These are phyloP conservation scores for Climacium dendroides DNA, from an alignment of 225 moss, liverwort and hornwort genomes.

Conservation along the genomic window DNA sequence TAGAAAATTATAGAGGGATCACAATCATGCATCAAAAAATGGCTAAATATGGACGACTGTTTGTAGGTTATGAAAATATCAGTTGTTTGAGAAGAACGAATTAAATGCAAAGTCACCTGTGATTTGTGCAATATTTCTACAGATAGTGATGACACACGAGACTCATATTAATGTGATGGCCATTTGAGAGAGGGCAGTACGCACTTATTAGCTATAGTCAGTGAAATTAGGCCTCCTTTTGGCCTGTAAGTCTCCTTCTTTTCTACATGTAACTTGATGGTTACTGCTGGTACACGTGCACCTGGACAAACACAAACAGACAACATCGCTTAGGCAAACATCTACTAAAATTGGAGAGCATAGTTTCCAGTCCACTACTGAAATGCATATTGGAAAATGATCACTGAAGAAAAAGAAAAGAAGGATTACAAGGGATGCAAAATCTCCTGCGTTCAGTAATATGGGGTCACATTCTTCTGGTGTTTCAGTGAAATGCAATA, in stretches of 20 bases:
- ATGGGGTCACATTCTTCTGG: neutral
- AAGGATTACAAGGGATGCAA: neutral
- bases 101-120: neutral
- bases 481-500: neutral
- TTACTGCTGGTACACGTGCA: constrained; percentile 59
- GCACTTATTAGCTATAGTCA: constrained; percentile 69
- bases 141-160: neutral
- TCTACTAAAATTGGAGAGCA: neutral
- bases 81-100: neutral
- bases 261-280: constrained; percentile 45
- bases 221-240: constrained; percentile 38
- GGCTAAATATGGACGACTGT: neutral
- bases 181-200: neutral
- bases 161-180: neutral
- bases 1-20: neutral
- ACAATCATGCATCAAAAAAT: neutral
- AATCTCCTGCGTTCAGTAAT: neutral
- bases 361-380: neutral
- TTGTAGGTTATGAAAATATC: neutral
- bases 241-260: constrained; percentile 58
- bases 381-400: neutral
- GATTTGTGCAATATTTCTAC: neutral
- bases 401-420: neutral
- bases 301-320: constrained; percentile 20
- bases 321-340: neutral